These are phyloP conservation scores for Zalaria obscura DNA, from an alignment of 2,329 filamentous ascomycete species.

Conservation along the genomic window DNA sequence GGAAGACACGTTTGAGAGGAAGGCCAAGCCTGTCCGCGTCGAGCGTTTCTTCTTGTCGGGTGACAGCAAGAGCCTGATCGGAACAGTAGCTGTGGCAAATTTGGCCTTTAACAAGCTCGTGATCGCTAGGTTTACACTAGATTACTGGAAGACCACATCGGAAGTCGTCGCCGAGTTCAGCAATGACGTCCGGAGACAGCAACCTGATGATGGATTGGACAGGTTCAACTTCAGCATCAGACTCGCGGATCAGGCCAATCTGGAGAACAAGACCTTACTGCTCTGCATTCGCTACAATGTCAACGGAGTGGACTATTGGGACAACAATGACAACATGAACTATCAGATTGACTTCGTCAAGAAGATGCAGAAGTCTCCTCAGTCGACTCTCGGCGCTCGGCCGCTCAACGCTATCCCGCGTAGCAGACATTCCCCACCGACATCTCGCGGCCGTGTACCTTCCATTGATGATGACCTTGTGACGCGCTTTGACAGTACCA, in stretches of 20 bases:
- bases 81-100: slow-evolving; percentile 74
- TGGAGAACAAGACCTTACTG: slow-evolving; percentile 85
- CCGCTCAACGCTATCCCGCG: slow-evolving; percentile 37
- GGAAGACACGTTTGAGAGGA: slow-evolving; percentile 46
- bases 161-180: slow-evolving; percentile 84
- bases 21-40: slow-evolving; percentile 55
- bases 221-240: slow-evolving; percentile 92
- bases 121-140: slow-evolving; percentile 85
- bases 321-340: slow-evolving; percentile 78
- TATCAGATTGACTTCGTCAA: slow-evolving; percentile 91
- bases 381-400: slow-evolving; percentile 19
- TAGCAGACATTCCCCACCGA: slow-evolving; percentile 32
- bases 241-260: slow-evolving; percentile 75
- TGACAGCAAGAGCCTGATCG: slow-evolving; percentile 77
- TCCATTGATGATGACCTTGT: slow-evolving; percentile 58
- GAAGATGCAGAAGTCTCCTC: slow-evolving; percentile 42
- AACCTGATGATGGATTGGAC: slow-evolving; percentile 54
- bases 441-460: slow-evolving; percentile 25
- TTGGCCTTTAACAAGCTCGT: slow-evolving; percentile 80
- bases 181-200: slow-evolving; percentile 57
- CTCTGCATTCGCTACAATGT: slow-evolving; percentile 84
- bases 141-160: slow-evolving; percentile 98
- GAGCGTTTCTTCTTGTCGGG: slow-evolving; percentile 77
- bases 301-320: slow-evolving; percentile 79
- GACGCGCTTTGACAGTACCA: slow-evolving; percentile 33